Conservation (phyloP, 768 basidiomycete species). For the Termitomyces sp. region DNA sequence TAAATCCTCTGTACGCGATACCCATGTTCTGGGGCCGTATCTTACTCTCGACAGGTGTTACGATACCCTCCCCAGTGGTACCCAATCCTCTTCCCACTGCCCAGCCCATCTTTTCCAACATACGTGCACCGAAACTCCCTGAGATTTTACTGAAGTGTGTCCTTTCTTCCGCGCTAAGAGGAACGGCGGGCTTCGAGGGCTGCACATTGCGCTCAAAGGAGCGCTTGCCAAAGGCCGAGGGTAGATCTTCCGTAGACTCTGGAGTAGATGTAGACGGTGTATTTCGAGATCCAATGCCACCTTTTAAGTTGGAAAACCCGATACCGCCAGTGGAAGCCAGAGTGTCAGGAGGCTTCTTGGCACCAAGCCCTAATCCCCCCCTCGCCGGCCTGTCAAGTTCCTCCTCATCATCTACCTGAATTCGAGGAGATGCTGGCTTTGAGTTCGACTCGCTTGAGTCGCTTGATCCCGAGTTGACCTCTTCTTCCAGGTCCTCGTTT, state of each 20-base stretch:
- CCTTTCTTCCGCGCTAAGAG: slow-evolving; percentile 60
- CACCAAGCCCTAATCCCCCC: slow-evolving; percentile 40
- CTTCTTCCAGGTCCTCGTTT: slow-evolving; percentile 12
- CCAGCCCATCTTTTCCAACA: slow-evolving; percentile 98
- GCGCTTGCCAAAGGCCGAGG: slow-evolving; percentile 37
- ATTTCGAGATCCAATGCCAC: slow-evolving; percentile 27
- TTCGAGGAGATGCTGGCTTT: slow-evolving; percentile 51
- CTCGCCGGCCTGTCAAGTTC: slow-evolving; percentile 28
- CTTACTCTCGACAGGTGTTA: slow-evolving; percentile 84
- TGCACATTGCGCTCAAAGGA: slow-evolving; percentile 50
- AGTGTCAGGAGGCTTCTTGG: slow-evolving; percentile 1
- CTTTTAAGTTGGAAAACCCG: slow-evolving; percentile 33
- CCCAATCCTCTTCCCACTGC: slow-evolving; percentile 77
- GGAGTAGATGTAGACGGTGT: slow-evolving; percentile 15
- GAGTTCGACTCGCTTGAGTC: slow-evolving; percentile 39
- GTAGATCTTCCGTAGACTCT: slow-evolving; percentile 23
- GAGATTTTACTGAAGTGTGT: slow-evolving; percentile 81
- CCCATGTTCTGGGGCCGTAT: slow-evolving; percentile 82
- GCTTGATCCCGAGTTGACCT: slow-evolving; percentile 24
- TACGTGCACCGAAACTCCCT: slow-evolving; percentile 76
- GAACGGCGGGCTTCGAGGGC: slow-evolving; percentile 41
- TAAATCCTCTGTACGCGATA: slow-evolving; percentile 83
- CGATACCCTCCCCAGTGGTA: slow-evolving; percentile 69
- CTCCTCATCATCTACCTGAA: slow-evolving; percentile 47
- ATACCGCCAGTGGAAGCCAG: slow-evolving; percentile 19